Conservation (phyloP, 768 basidiomycete genomes). For the Lactarius hengduanensis region DNA sequence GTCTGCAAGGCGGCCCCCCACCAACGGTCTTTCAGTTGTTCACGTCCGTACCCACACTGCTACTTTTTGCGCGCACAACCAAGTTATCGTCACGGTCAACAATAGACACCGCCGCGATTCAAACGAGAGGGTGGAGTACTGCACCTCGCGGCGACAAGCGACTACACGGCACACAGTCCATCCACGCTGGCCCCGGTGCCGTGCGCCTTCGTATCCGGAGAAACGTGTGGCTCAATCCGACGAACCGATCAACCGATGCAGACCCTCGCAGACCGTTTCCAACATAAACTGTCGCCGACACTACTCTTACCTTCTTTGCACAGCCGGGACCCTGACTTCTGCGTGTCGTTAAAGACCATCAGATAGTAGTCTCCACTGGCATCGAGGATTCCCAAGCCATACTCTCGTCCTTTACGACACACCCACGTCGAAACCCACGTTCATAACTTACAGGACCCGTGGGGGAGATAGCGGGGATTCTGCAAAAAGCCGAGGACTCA, state of each 20-base stretch:
- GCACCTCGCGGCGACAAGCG: neutral
- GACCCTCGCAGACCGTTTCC: neutral
- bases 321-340: neutral
- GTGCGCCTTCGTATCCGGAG: neutral
- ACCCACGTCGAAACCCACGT: neutral
- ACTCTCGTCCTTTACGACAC: neutral
- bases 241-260: neutral
- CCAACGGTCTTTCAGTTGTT: neutral
- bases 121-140: neutral
- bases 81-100: neutral
- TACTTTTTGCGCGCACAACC: neutral
- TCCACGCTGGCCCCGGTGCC: neutral
- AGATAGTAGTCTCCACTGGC: neutral
- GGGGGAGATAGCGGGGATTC: neutral
- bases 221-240: neutral
- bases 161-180: neutral
- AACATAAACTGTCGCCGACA: neutral
- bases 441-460: neutral
- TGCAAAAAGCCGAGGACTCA: neutral
- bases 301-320: neutral
- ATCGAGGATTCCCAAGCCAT: neutral
- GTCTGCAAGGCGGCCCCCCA: neutral
- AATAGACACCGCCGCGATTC: neutral
- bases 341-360: neutral
- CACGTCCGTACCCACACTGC: neutral